Conservation (phyloP, 768 basidiomycete genomes). For the Termitomyces sp. region DNA sequence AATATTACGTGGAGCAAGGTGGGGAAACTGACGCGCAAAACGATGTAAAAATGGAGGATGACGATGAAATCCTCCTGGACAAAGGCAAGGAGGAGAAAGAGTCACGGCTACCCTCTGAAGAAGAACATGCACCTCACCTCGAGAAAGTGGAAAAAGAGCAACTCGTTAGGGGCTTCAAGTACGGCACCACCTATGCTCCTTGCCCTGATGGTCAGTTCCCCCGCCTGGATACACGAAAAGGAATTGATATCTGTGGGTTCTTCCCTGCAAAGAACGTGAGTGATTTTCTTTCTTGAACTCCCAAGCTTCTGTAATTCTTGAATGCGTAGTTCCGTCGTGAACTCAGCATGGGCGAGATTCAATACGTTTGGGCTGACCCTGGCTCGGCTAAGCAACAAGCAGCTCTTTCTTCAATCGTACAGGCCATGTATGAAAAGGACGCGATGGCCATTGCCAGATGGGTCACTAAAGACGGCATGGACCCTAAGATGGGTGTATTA, state of each 20-base stretch:
- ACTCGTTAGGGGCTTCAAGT: constrained; percentile 78
- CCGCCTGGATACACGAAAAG: constrained; percentile 66
- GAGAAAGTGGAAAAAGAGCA: constrained; percentile 73
- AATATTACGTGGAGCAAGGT: constrained; percentile 52
- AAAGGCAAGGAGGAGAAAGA: constrained; percentile 16
- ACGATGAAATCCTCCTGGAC: constrained; percentile 21
- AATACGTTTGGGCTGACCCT: constrained; percentile 80
- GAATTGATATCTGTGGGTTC: constrained; percentile 87
- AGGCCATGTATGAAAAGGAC: constrained; percentile 67
- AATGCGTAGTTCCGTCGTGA: constrained; percentile 71
- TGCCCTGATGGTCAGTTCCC: constrained; percentile 84
- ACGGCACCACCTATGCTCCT: constrained; percentile 84
- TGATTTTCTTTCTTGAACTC: neutral
- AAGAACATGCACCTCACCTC: constrained; percentile 27
- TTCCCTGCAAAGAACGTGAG: constrained; percentile 62
- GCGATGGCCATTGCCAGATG: constrained; percentile 79
- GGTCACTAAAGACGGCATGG: constrained; percentile 66
- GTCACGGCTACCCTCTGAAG: constrained; percentile 21
- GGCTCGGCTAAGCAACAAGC: constrained; percentile 65
- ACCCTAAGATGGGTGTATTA: constrained; percentile 84
- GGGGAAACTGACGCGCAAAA: constrained; percentile 32
- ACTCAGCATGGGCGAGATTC: constrained; percentile 76
- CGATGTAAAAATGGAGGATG: constrained; percentile 36
- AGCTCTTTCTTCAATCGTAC: constrained; percentile 80
- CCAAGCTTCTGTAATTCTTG: neutral